These are phyloP conservation scores for Microsporum ferrugineum DNA, from an alignment of 2,329 filamentous ascomycete genomes.

Conservation along the genomic window DNA sequence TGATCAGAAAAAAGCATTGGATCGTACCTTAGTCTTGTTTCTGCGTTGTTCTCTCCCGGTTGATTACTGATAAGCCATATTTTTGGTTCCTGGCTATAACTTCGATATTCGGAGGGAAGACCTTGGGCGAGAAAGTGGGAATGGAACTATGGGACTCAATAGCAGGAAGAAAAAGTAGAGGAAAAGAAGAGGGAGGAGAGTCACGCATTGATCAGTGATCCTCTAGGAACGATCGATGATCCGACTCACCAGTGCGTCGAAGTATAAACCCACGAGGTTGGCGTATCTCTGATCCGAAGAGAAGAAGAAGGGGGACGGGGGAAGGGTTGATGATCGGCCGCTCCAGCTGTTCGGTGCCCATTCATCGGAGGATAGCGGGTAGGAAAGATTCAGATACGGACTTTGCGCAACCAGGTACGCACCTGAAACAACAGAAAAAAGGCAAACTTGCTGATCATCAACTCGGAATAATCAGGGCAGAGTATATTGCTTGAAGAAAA, in stretches of 20 bases:
- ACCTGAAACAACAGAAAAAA: slow-evolving; percentile 2
- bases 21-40: slow-evolving; percentile 5
- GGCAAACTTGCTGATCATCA: slow-evolving; percentile 15
- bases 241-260: slow-evolving; percentile 20
- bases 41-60: background rate
- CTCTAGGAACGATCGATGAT: slow-evolving; percentile 17
- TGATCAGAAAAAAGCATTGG: slow-evolving; percentile 1
- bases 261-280: background rate
- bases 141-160: background rate
- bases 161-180: background rate
- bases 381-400: background rate
- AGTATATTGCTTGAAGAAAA: slow-evolving; percentile 5
- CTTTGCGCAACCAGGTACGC: background rate
- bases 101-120: background rate
- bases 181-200: background rate
- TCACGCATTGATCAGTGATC: slow-evolving; percentile 7
- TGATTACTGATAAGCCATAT: background rate
- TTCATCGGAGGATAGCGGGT: background rate
- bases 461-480: slow-evolving; percentile 8
- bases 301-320: background rate
- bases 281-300: background rate
- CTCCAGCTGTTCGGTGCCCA: background rate
- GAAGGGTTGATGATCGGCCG: background rate
- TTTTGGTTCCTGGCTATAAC: background rate
- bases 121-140: background rate